Percentiles rank a stretch among this genome's conserved stretches.
phyloP scores from a whole-genome alignment of 2,329 filamentous ascomycete genomes.

The Aspergillus terreus region DNA sequence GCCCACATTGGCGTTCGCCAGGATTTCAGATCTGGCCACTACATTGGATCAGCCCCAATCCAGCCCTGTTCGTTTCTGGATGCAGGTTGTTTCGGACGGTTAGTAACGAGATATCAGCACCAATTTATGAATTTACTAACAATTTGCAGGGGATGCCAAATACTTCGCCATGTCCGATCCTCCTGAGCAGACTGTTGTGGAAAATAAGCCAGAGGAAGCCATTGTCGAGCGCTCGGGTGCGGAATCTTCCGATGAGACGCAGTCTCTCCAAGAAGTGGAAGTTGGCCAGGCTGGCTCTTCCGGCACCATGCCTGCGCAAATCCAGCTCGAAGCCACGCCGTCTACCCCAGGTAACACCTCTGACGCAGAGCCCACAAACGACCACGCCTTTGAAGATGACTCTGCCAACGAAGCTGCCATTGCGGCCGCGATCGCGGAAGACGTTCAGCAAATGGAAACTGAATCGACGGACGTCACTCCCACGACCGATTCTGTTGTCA shows the following conservation, averaged over 20 bases:
- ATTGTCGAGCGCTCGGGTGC: constrained; percentile 25
- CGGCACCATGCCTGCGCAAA: constrained; percentile 6
- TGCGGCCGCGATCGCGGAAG: constrained; percentile 27
- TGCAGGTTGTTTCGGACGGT: constrained; percentile 37
- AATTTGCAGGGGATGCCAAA: constrained; percentile 28
- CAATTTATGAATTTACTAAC: constrained; percentile 6
- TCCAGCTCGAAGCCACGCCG: neutral
- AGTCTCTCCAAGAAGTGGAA: constrained; percentile 14
- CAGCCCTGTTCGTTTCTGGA: constrained; percentile 34
- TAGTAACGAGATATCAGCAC: constrained; percentile 3
- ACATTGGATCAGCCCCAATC: constrained; percentile 24
- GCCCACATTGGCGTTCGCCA: constrained; percentile 33
- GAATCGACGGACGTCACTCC: constrained; percentile 3
- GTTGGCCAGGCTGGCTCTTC: constrained; percentile 28
- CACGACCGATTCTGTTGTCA: constrained; percentile 10
- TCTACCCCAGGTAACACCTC: neutral
- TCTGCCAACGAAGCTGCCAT: constrained; percentile 25
- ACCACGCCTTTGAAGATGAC: neutral
- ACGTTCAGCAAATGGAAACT: constrained; percentile 22
- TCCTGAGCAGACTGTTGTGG: constrained; percentile 14
- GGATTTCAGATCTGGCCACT: constrained; percentile 29
- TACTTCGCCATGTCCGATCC: constrained; percentile 36
- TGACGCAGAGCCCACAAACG: neutral
- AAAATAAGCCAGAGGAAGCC: constrained; percentile 29
- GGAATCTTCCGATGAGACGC: constrained; percentile 19